These are phyloP conservation scores for Xylaria nigripes DNA, from an alignment of 495 filamentous ascomycete species.

Conservation along the genomic window DNA sequence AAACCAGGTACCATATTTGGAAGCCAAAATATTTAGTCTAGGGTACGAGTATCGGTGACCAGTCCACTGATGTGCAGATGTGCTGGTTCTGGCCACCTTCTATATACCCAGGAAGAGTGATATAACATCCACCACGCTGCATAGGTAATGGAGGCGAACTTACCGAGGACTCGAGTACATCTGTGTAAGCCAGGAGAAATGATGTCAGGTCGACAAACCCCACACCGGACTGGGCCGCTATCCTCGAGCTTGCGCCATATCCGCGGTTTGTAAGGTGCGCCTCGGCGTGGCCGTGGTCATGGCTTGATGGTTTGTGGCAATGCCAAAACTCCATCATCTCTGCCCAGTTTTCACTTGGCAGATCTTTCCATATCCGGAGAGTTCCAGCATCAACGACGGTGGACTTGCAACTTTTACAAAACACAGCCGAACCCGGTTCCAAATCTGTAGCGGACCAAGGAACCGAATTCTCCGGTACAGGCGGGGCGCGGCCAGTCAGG, in stretches of 20 bases:
- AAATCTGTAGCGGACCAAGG: conserved; percentile 72
- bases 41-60: conserved; percentile 92
- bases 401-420: conserved; percentile 54
- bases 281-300: conserved; percentile 31
- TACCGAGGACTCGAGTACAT: conserved; percentile 29
- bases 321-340: conserved; percentile 99
- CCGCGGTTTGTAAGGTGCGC: conserved; percentile 51
- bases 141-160: conserved; percentile 8
- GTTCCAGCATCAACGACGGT: conserved; percentile 35
- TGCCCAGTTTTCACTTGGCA: conserved; percentile 94
- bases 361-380: conserved; percentile 74
- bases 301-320: conserved; percentile 77
- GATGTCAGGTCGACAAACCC: conserved; percentile 76
- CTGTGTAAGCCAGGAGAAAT: conserved; percentile 56
- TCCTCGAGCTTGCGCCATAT: conserved; percentile 64
- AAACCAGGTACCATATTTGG: conserved; percentile 20
- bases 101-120: conserved; percentile 55
- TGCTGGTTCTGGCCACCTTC: conserved; percentile 67
- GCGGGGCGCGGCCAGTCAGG: background rate
- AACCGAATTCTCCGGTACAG: conserved; percentile 18
- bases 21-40: conserved; percentile 47
- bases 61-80: conserved; percentile 47
- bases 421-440: conserved; percentile 42
- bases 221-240: conserved; percentile 53
- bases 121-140: background rate